Evolutionary conservation across 108 stramenopile species (phyloP).

Genomic region (Aurantiochytrium sp.): DNA sequence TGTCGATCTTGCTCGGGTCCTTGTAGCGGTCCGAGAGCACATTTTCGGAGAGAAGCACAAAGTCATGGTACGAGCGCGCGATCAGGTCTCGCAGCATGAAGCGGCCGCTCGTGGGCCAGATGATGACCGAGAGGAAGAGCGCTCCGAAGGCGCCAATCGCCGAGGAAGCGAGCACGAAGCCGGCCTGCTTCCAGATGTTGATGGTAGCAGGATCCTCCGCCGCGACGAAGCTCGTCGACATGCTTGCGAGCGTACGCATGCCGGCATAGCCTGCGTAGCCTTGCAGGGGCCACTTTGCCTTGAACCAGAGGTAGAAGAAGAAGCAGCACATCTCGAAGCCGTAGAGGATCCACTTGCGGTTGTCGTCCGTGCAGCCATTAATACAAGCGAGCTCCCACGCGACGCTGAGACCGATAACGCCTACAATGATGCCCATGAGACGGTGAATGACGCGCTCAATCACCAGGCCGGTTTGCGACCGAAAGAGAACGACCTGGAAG

Average conservation of each 20-base stretch:
- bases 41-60: background rate
- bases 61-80: background rate
- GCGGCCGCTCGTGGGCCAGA: slow-evolving; percentile 16
- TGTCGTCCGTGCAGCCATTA: background rate
- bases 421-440: background rate
- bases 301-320: background rate
- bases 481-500: background rate
- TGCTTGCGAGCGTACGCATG: slow-evolving; percentile 5
- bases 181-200: background rate
- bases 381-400: background rate
- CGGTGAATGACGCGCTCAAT: background rate
- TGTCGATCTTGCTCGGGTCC: background rate
- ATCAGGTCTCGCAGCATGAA: background rate
- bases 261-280: background rate
- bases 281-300: background rate
- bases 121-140: background rate
- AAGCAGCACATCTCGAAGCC: background rate
- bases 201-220: background rate
- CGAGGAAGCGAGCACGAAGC: background rate
- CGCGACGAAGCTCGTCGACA: background rate
- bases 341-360: background rate
- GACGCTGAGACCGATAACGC: background rate
- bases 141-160: background rate
- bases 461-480: background rate
- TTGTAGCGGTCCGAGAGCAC: background rate